phyloP scores from a whole-genome alignment of 176 grass and related monocot genomes.

The Cenchrus americanus region DNA sequence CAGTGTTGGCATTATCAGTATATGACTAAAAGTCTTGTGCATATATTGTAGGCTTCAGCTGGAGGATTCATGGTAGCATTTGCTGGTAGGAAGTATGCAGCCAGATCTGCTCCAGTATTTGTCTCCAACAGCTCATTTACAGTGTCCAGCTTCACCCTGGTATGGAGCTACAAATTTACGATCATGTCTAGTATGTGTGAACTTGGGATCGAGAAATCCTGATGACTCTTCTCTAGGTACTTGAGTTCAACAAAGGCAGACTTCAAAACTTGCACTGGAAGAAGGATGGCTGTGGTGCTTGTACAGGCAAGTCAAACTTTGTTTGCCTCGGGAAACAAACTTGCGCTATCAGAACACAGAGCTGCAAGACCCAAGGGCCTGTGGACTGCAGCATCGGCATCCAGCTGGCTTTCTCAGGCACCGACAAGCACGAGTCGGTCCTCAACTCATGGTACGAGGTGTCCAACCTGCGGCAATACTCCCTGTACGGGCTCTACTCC shows the following conservation, averaged over 20 bases:
- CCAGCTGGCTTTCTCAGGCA: constrained; percentile 94
- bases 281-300: constrained; percentile 74
- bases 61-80: constrained; percentile 99
- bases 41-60: constrained; percentile 60
- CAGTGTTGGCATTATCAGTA: not conserved
- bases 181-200: constrained; percentile 1
- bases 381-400: constrained; percentile 92
- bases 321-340: constrained; percentile 78
- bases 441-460: constrained; percentile 99
- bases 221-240: constrained; percentile 52
- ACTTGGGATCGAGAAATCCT: constrained; percentile 17
- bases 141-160: constrained; percentile 97
- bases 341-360: constrained; percentile 73
- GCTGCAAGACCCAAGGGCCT: constrained; percentile 80
- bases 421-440: constrained; percentile 82
- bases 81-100: constrained; percentile 91
- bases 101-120: constrained; percentile 69
- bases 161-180: constrained; percentile 41
- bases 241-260: constrained; percentile 97
- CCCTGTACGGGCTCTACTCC: constrained; percentile 82
- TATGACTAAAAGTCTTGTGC: constrained; percentile 25
- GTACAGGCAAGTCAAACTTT: constrained; percentile 67
- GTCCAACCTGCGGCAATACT: constrained; percentile 89
- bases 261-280: constrained; percentile 93
- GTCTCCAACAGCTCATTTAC: constrained; percentile 64